Evolutionary conservation across 2,329 filamentous ascomycete genomes (phyloP).

Genomic region (Alternaria atra): DNA sequence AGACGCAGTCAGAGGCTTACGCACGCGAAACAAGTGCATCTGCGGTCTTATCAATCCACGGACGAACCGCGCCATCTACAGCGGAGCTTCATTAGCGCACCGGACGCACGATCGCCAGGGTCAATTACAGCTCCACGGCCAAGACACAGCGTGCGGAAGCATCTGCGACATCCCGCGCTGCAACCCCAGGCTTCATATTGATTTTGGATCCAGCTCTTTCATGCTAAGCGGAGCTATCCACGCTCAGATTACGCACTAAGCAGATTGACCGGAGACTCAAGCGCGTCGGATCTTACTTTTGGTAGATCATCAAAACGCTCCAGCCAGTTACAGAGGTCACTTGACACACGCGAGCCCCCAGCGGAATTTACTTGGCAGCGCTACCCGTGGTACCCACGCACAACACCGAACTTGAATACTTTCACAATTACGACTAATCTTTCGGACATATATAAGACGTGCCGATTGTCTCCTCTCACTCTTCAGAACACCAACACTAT

Average conservation of each 20-base stretch:
- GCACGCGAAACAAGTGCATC: conserved; percentile 32
- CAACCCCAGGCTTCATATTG: conserved; percentile 24
- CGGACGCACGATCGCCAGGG: conserved; percentile 28
- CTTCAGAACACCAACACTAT: conserved; percentile 15
- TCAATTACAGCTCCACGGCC: conserved; percentile 26
- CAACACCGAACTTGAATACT: conserved; percentile 10
- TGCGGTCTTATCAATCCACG: conserved; percentile 10
- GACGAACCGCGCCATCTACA: conserved; percentile 21
- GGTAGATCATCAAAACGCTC: conserved; percentile 21
- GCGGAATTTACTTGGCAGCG: conserved; percentile 32
- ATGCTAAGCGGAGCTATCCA: conserved; percentile 16
- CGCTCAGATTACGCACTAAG: conserved; percentile 9
- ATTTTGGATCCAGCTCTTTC: conserved; percentile 21
- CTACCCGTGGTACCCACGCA: conserved; percentile 17
- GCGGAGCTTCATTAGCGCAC: conserved; percentile 26
- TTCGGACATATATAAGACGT: conserved; percentile 28
- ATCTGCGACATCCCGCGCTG: conserved; percentile 46
- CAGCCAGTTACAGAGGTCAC: conserved; percentile 35
- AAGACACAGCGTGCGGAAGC: conserved; percentile 31
- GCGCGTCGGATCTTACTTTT: conserved; percentile 19
- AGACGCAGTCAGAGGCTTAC: conserved; percentile 20
- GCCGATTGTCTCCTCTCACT: conserved; percentile 14
- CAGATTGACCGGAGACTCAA: conserved; percentile 11
- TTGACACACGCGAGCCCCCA: conserved; percentile 37
- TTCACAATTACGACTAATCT: conserved; percentile 11